Conservation (phyloP, 208 protist genomes). For the Trypanosoma mega region DNA sequence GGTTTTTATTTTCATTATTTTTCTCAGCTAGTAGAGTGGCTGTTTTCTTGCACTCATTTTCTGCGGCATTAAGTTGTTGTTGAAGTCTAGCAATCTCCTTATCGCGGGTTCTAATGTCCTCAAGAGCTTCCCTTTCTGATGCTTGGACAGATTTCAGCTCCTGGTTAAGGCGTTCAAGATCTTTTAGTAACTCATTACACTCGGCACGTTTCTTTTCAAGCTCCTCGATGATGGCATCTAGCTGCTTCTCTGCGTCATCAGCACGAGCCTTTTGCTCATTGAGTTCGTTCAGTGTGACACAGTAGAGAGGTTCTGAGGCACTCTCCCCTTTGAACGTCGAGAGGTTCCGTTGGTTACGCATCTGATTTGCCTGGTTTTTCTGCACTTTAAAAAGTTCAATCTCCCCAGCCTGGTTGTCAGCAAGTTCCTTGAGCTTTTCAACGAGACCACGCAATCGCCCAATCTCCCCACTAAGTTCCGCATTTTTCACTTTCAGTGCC, state of each 20-base stretch:
- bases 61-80: slow-evolving; percentile 8
- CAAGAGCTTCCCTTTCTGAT: slow-evolving; percentile 21
- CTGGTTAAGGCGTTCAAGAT: slow-evolving; percentile 11
- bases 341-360: slow-evolving; percentile 44
- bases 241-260: slow-evolving; percentile 18
- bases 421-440: slow-evolving; percentile 46
- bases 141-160: slow-evolving; percentile 9
- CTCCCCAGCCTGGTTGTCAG: slow-evolving; percentile 41
- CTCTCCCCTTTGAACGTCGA: slow-evolving; percentile 28
- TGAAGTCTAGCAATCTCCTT: slow-evolving; percentile 24
- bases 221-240: neutral
- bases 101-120: slow-evolving; percentile 22
- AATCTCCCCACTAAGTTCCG: slow-evolving; percentile 46
- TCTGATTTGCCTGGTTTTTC: slow-evolving; percentile 46
- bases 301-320: slow-evolving; percentile 36
- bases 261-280: slow-evolving; percentile 29
- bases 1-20: neutral
- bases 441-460: slow-evolving; percentile 40
- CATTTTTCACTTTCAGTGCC: slow-evolving; percentile 32
- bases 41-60: slow-evolving; percentile 20
- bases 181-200: slow-evolving; percentile 5
- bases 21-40: neutral
- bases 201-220: slow-evolving; percentile 18
- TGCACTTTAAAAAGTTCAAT: slow-evolving; percentile 40
- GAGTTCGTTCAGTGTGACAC: slow-evolving; percentile 49